Conservation (phyloP, 805 yeast species). For the Wickerhamiella cacticola region DNA sequence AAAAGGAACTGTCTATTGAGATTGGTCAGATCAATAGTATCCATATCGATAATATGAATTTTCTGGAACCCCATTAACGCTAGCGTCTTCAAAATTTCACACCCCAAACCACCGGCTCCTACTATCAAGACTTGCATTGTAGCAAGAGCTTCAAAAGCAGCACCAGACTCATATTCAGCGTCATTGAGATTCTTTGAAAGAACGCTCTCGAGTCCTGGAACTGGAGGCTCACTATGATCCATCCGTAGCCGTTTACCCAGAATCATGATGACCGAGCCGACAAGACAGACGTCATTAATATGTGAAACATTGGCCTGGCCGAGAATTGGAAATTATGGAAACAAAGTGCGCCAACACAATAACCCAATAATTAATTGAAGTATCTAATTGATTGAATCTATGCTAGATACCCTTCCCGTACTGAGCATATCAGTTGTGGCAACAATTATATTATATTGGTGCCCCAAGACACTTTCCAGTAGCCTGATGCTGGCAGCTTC, state of each 20-base stretch:
- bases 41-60: constrained; percentile 69
- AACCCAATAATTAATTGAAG: no score
- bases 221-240: not conserved
- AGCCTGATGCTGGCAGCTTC: constrained; percentile 64
- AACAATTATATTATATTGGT: constrained; percentile 31
- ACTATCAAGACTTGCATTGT: constrained; percentile 28
- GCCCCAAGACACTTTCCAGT: constrained; percentile 33
- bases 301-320: no score
- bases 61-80: constrained; percentile 56
- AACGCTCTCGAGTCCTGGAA: constrained; percentile 3
- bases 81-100: constrained; percentile 63
- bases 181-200: constrained; percentile 1
- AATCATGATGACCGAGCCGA: constrained; percentile 7
- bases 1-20: constrained; percentile 67
- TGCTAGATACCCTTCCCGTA: no score
- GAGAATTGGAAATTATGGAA: not conserved
- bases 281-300: no score
- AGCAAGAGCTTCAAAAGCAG: constrained; percentile 2
- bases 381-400: no score
- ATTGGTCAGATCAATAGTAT: constrained; percentile 65
- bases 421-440: constrained; percentile 38
- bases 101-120: constrained; percentile 80
- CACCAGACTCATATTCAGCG: constrained; percentile 2
- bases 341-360: no score
- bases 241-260: constrained; percentile 6